Evolutionary conservation across 345 rosid species (phyloP).

Genomic region (Acer yangbiense): DNA sequence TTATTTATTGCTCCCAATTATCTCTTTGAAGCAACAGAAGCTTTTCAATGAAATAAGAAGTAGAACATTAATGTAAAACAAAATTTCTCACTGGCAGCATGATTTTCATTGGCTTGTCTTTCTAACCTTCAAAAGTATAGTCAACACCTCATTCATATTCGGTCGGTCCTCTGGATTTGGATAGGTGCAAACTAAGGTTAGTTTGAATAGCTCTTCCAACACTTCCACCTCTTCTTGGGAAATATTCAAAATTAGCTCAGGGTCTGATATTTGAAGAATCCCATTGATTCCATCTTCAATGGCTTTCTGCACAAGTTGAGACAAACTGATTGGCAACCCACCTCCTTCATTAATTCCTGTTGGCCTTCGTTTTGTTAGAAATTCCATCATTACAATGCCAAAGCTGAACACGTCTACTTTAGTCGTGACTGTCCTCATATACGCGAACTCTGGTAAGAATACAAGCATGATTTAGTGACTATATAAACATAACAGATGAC

Average conservation of each 20-base stretch:
- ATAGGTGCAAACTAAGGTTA: conserved; percentile 61
- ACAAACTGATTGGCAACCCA: conserved; percentile 50
- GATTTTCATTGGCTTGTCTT: neutral
- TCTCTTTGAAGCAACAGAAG: neutral
- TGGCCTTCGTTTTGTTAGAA: conserved; percentile 72
- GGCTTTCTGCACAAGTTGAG: conserved; percentile 55
- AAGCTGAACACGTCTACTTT: conserved; percentile 90
- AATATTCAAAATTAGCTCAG: conserved; percentile 24
- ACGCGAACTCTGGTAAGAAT: conserved; percentile 67
- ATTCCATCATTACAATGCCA: conserved; percentile 72
- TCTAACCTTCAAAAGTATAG: conserved; percentile 50
- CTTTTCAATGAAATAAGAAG: neutral
- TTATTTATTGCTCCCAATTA: neutral
- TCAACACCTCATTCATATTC: conserved; percentile 54
- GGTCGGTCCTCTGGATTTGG: conserved; percentile 71
- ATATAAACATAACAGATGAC: neutral
- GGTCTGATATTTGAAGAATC: conserved; percentile 50
- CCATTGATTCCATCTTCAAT: conserved; percentile 41
- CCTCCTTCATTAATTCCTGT: conserved; percentile 55
- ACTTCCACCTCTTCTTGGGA: conserved; percentile 32
- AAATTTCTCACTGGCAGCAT: neutral
- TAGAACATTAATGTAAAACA: neutral
- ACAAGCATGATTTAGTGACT: neutral
- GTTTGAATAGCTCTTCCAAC: conserved; percentile 42
- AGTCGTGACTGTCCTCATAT: conserved; percentile 74